A percentile compares a stretch with the other conserved stretches of the same genome.
Evolutionary conservation across 352 stramenopile genomes (phyloP).

Genomic region (Phytophthora ramorum): DNA sequence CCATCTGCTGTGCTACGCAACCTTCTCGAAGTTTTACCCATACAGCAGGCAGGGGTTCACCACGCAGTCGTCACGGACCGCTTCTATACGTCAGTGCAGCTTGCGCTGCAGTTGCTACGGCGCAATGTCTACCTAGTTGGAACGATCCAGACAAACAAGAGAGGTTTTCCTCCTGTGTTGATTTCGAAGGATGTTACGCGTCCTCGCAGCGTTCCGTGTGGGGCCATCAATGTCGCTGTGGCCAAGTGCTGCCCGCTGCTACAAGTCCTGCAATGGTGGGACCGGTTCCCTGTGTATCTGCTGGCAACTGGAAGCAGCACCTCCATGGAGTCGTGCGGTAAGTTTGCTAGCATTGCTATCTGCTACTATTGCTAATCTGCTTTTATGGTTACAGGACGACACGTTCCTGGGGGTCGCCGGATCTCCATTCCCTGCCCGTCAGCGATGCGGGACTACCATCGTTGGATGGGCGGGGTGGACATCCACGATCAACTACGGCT

Average conservation of each 20-base stretch:
- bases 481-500: too few species aligned
- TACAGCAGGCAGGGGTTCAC: background rate
- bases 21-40: conserved; percentile 2
- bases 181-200: background rate
- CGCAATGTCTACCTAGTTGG: conserved; percentile 19
- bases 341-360: background rate
- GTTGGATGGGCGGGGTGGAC: too few species aligned
- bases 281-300: conserved; percentile 2
- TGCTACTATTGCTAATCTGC: background rate
- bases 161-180: background rate
- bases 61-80: conserved; percentile 16
- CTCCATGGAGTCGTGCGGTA: background rate
- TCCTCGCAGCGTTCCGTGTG: background rate
- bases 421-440: too few species aligned
- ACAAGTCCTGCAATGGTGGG: background rate
- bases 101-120: conserved; percentile 15
- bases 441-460: too few species aligned
- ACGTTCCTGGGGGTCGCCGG: background rate
- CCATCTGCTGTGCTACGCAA: conserved; percentile 13
- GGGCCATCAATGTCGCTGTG: background rate
- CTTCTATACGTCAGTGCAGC: conserved; percentile 27
- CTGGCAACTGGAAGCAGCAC: conserved; percentile 5
- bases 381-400: background rate
- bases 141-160: conserved; percentile 20
- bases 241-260: conserved; percentile 7